Percentiles rank a stretch among this genome's conserved stretches.
Conservation (phyloP, 441 rosid genomes). For the Mallotus repandus region DNA sequence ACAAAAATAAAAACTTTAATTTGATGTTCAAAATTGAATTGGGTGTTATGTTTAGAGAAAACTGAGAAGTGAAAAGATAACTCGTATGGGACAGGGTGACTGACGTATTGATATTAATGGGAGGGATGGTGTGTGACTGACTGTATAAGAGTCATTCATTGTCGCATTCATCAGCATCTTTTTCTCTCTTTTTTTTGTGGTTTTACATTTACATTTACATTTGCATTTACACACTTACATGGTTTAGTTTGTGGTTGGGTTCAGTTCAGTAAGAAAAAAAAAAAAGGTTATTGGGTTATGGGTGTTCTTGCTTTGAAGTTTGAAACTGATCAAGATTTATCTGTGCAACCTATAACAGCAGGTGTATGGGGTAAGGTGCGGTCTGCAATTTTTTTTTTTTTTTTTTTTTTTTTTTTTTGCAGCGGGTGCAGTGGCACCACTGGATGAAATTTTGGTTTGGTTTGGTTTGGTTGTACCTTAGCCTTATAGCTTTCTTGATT, state of each 20-base stretch:
- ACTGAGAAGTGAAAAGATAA: not conserved
- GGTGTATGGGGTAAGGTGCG: not conserved
- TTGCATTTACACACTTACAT: not conserved
- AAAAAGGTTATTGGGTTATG: not conserved
- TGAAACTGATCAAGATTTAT: conserved; percentile 13
- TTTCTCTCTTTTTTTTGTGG: not conserved
- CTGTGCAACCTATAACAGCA: not conserved
- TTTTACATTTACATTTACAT: not conserved
- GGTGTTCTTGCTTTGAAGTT: conserved; percentile 27
- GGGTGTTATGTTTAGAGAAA: too few species aligned
- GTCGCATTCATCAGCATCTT: not conserved
- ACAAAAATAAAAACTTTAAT: too few species aligned
- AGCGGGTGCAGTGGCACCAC: conserved; percentile 1
- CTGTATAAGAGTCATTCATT: not conserved
- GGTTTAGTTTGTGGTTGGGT: not conserved
- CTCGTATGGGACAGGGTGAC: not conserved
- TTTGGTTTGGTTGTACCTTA: conserved; percentile 13
- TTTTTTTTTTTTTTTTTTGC: not conserved
- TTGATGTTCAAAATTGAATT: too few species aligned
- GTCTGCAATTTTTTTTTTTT: not conserved
- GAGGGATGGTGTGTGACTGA: not conserved
- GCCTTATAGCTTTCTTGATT: conserved; percentile 13
- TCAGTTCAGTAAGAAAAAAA: too few species aligned
- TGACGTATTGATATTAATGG: not conserved
- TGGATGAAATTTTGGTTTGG: conserved; percentile 14